These are phyloP conservation scores for Gossypium lobatum DNA, from an alignment of 441 rosid species.

Conservation along the genomic window DNA sequence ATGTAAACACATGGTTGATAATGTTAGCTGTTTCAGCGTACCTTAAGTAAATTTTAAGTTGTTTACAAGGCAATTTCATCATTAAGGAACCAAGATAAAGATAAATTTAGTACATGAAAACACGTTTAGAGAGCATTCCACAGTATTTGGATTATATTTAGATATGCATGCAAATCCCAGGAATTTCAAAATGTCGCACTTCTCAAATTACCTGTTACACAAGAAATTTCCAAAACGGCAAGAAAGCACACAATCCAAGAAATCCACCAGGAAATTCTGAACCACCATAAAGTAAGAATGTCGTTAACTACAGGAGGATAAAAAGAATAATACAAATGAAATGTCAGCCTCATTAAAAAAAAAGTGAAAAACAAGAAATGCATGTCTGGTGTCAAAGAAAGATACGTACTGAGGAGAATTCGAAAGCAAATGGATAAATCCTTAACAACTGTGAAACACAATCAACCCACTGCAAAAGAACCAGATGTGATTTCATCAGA, in stretches of 20 bases:
- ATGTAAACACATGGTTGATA: background rate
- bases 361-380: background rate
- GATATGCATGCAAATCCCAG: background rate
- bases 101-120: background rate
- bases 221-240: conserved; percentile 96
- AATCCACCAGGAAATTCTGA: conserved; percentile 92
- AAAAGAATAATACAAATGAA: background rate
- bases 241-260: conserved; percentile 84
- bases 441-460: conserved; percentile 88
- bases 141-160: background rate
- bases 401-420: conserved; percentile 85
- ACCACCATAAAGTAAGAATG: conserved; percentile 24
- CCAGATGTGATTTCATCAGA: background rate
- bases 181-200: background rate
- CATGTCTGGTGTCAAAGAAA: background rate
- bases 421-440: conserved; percentile 96
- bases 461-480: conserved; percentile 94
- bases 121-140: background rate
- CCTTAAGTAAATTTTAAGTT: background rate
- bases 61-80: background rate
- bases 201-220: conserved; percentile 66
- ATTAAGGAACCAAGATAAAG: background rate
- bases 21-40: background rate
- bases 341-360: background rate
- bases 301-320: conserved; percentile 10